phyloP scores from a whole-genome alignment of 495 filamentous ascomycete species.

The Oidiodendron maius region DNA sequence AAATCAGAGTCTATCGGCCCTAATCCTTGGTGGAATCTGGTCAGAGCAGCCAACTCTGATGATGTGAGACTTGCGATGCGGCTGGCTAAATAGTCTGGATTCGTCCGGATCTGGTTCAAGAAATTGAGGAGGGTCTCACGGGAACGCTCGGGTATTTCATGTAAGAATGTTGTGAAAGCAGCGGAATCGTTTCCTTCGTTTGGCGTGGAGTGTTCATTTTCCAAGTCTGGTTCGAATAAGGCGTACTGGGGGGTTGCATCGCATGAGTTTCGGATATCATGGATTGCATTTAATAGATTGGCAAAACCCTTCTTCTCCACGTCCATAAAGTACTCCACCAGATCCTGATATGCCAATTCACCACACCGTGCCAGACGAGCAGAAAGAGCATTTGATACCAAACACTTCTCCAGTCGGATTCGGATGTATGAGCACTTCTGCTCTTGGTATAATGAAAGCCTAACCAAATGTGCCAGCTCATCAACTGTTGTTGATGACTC shows the following conservation, averaged over 20 bases:
- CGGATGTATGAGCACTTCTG: slow-evolving; percentile 61
- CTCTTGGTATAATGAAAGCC: slow-evolving; percentile 67
- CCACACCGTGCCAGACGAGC: slow-evolving; percentile 74
- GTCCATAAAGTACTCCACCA: slow-evolving; percentile 82
- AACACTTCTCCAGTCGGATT: slow-evolving; percentile 57
- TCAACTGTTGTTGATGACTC: slow-evolving; percentile 56
- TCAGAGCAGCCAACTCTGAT: slow-evolving; percentile 66
- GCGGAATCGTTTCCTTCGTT: slow-evolving; percentile 35
- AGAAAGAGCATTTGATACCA: slow-evolving; percentile 71
- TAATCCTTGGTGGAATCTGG: slow-evolving; percentile 67
- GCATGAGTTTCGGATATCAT: slow-evolving; percentile 84
- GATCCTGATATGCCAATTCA: slow-evolving; percentile 68
- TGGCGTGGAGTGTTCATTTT: slow-evolving; percentile 36
- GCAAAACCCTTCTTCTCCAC: slow-evolving; percentile 89
- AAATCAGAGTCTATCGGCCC: slow-evolving; percentile 79
- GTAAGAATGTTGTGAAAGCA: slow-evolving; percentile 65
- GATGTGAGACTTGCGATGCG: slow-evolving; percentile 67
- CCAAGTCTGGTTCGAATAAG: slow-evolving; percentile 62
- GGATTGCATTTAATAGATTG: slow-evolving; percentile 77
- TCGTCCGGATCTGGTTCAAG: slow-evolving; percentile 73
- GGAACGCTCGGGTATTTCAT: slow-evolving; percentile 69
- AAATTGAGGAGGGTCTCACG: slow-evolving; percentile 73
- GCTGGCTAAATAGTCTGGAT: slow-evolving; percentile 79
- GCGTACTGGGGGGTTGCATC: slow-evolving; percentile 63
- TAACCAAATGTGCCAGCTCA: slow-evolving; percentile 65